Percentiles rank a stretch among this genome's conserved stretches.
Conservation (phyloP, 2,329 filamentous ascomycete species). For the Neonectria faginata region DNA sequence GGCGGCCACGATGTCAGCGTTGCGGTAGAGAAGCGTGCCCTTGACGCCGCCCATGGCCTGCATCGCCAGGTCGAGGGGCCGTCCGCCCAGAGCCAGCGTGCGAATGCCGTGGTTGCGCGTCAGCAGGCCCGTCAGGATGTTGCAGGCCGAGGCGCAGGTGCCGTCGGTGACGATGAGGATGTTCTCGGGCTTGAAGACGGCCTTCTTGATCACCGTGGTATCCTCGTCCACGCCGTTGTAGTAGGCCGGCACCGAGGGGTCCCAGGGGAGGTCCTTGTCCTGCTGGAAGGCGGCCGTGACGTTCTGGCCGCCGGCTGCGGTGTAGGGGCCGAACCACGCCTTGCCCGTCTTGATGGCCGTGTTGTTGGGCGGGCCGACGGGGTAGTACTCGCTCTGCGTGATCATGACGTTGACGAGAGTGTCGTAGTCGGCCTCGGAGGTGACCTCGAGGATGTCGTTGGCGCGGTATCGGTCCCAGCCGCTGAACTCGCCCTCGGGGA, state of each 20-base stretch:
- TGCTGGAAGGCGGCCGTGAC: constrained; percentile 38
- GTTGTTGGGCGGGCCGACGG: constrained; percentile 25
- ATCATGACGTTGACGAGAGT: constrained; percentile 29
- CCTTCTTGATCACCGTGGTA: constrained; percentile 30
- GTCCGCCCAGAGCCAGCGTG: constrained; percentile 69
- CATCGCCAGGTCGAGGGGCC: constrained; percentile 65
- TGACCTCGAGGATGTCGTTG: constrained; percentile 36
- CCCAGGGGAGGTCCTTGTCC: constrained; percentile 32
- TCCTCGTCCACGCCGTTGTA: constrained; percentile 36
- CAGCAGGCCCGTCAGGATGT: constrained; percentile 44
- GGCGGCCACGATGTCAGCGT: constrained; percentile 28
- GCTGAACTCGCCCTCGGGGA: constrained; percentile 37
- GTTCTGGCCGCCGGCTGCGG: constrained; percentile 32
- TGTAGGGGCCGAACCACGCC: constrained; percentile 42
- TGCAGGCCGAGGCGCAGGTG: constrained; percentile 41
- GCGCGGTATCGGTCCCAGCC: constrained; percentile 39
- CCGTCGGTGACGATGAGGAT: constrained; percentile 43
- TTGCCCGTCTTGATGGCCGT: constrained; percentile 35
- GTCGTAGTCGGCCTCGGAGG: constrained; percentile 35
- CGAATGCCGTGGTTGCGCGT: constrained; percentile 50
- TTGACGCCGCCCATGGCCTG: constrained; percentile 75
- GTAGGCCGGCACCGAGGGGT: constrained; percentile 26
- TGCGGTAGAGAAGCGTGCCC: constrained; percentile 54
- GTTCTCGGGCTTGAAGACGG: constrained; percentile 42
- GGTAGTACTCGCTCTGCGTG: constrained; percentile 27